Base-by-base conservation (phyloP, 2,329 filamentous ascomycete genomes). In the Dothistroma septosporum region DNA sequence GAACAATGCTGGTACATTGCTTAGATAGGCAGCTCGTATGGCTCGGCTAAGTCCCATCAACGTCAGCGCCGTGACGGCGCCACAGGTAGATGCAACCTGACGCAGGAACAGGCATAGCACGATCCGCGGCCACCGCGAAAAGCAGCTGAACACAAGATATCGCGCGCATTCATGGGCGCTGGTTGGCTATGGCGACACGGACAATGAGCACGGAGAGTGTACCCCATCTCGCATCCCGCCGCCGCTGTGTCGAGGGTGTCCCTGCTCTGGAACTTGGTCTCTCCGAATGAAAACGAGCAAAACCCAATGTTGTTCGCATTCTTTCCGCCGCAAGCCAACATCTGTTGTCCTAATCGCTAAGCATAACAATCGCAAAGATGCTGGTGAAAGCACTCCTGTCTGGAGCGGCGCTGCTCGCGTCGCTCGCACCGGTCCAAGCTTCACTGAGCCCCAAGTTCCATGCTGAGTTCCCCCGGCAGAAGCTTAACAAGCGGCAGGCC, bases 401-500 rank as follows among this genome's bases (percentile, higher is more conserved):
- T n/a, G n/a, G 4, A 12, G 55, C 44, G 19, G 44, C 22, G 14
- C 55, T 57, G 16, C n/a, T 49, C 14, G 31, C 21, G 22, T 54
- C 52, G 8, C 24, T 54, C 7, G 14, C 32, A 22, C 12, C 55
- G 10, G 24, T 31, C 1, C 24, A 46, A 8, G 55, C 55, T 49
- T 49, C 55, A 22, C 32, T 49, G 46, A 37, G 55, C 21, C 44
- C 55, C 3, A 22, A 50, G 8, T 59, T 59, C 50, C 49, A 54
- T 44, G 50, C 48, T 4, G 22, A 53, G 16, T n/a, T 53, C 12
- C 48, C 49, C 33, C 44, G n/a, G 21, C 31, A 32, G 6, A 46
- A 55, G 21, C 37, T 37, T 9, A 22, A 11, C 37, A 70, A 69
- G 59, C 59, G 68, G 12, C 50, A 53, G 50, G 62, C 64, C 37